Base-by-base conservation (phyloP, 2,329 filamentous ascomycete species). In the Capronia epimyces region DNA sequence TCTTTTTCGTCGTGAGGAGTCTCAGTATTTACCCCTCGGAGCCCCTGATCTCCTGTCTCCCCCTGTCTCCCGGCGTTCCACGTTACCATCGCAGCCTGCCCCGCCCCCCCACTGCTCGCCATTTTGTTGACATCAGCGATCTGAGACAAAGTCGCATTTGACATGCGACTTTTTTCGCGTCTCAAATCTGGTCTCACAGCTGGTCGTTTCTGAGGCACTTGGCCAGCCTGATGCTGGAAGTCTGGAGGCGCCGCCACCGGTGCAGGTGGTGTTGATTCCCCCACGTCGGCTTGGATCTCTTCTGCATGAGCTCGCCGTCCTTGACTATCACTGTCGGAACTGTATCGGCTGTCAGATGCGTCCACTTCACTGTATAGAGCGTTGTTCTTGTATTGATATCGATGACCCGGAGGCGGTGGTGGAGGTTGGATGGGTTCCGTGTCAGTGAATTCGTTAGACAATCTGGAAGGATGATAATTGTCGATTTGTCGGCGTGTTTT, bases 81-180 rank as follows among this genome's bases (percentile, higher is more conserved):
- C 44, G 71, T 67, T 51, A 68, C 63, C 48, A 68, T 66, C 48
- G 68, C 65, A 47, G 67, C 68, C 46, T 69, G 67, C 20, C 66
- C 64, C 36, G 70, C 69, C 52, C 64, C 58, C 53, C 65, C 46
- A 60, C 64, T 31, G 18, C 39, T 50, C 18, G 49, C 52, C 9
- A 47, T 21, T 18, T 78, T 79, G 47, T 80, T 81, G 40, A 85
- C 86, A 59, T 84, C 85, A 25, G 81, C 82, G 65, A 97, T 76
- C 65, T 96, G 89, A 39, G 83, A 78, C 40, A 96, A 75, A 1
- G 91, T 97, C 1, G 82, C 83, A 60, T 77, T 80, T 21, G 93
- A 95, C 66, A 97, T 83, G 18, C 89, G 84, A 60, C 85, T 89
- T 60, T 89, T 93, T 45, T 87, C 88, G 57, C 83, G 83, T 56